Evolutionary conservation across 129 eudicot species (phyloP).

Genomic region (Logfia minima): DNA sequence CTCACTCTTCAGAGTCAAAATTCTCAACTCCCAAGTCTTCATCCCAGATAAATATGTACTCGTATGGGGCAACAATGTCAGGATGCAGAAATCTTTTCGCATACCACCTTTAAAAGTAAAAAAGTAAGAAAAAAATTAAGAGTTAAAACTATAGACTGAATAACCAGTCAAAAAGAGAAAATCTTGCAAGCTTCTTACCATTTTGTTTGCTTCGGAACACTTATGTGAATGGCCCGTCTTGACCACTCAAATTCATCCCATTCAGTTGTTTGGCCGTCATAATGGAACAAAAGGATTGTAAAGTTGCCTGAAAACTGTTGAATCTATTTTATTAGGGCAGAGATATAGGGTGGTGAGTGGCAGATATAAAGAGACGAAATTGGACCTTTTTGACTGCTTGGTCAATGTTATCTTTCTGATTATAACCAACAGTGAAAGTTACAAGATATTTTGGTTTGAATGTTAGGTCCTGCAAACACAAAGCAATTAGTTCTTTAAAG

Average conservation of each 20-base stretch:
- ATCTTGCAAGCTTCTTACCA: slow-evolving; percentile 43
- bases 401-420: slow-evolving; percentile 71
- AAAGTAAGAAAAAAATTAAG: background rate
- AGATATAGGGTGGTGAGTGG: background rate
- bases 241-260: slow-evolving; percentile 98
- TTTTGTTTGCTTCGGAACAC: slow-evolving; percentile 82
- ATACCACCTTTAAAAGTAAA: slow-evolving; percentile 67
- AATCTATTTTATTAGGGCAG: slow-evolving; percentile 17
- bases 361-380: background rate
- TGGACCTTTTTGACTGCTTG: slow-evolving; percentile 78
- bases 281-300: slow-evolving; percentile 81
- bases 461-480: slow-evolving; percentile 63
- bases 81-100: slow-evolving; percentile 97
- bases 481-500: slow-evolving; percentile 11
- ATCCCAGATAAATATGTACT: slow-evolving; percentile 90
- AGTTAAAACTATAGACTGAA: slow-evolving; percentile 2
- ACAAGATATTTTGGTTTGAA: slow-evolving; percentile 75
- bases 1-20: slow-evolving; percentile 91
- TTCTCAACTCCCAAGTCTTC: slow-evolving; percentile 96
- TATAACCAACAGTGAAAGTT: slow-evolving; percentile 81
- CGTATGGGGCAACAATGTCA: slow-evolving; percentile 86
- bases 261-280: slow-evolving; percentile 77
- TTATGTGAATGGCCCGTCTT: slow-evolving; percentile 74
- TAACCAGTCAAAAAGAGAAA: background rate
- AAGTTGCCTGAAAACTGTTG: slow-evolving; percentile 81